These are phyloP conservation scores for Mycena chlorophos DNA, from an alignment of 768 basidiomycete genomes.

Conservation along the genomic window DNA sequence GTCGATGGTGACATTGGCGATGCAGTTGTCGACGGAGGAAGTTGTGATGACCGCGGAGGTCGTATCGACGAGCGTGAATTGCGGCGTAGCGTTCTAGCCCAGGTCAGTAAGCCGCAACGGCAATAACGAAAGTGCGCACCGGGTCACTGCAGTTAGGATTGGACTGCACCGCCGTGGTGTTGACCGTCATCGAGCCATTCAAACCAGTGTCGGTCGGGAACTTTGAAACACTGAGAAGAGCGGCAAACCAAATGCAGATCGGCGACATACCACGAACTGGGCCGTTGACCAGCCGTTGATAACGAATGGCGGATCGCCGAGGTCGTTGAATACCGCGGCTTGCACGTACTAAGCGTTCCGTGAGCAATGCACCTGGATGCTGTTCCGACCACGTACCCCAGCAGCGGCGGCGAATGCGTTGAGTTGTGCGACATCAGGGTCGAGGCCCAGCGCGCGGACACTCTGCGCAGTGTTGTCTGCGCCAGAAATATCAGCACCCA, in stretches of 20 bases:
- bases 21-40: constrained; percentile 37
- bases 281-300: constrained; percentile 39
- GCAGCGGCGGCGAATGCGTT: constrained; percentile 61
- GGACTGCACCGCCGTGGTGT: constrained; percentile 39
- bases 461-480: constrained; percentile 43
- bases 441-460: constrained; percentile 44
- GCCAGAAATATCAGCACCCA: not conserved
- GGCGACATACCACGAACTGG: constrained; percentile 26
- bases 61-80: not conserved
- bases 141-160: constrained; percentile 34
- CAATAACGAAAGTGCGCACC: constrained; percentile 5
- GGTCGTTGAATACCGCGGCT: constrained; percentile 29
- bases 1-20: constrained; percentile 29
- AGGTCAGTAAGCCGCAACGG: constrained; percentile 17
- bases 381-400: constrained; percentile 40
- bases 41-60: constrained; percentile 27
- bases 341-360: constrained; percentile 23
- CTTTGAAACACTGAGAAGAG: constrained; percentile 23
- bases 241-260: not conserved
- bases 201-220: constrained; percentile 30
- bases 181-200: constrained; percentile 43
- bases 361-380: not conserved
- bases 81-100: constrained; percentile 5
- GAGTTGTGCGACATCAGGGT: constrained; percentile 43
- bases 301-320: constrained; percentile 48